Base-by-base conservation (phyloP, 768 basidiomycete species). In the Podaxis pistillaris region DNA sequence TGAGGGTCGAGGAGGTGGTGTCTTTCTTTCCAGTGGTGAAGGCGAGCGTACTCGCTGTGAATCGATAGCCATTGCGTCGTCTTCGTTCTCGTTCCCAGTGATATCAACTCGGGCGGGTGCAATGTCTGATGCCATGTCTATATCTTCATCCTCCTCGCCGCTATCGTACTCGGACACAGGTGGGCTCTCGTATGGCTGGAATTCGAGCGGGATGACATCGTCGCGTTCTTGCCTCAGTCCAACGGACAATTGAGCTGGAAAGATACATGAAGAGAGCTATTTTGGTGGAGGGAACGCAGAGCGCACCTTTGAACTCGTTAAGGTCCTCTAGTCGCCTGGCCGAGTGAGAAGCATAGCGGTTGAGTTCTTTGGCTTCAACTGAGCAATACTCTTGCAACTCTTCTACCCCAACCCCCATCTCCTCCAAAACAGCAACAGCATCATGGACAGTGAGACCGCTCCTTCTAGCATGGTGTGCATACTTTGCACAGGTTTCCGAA, bases 391-490 rank as follows among this genome's bases (percentile, higher is more conserved):
- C 88, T 26, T 70, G 75, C 58, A 94, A 75, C 71, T 94, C 93
- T 7, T 89, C 84, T 24, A 91, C 61, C 47, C 79, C 82, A 1
- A 91, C 81, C 17, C 93, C 93, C 15, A 93, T 77, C 58, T 93
- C 91, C n/a, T 84, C 85, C 30, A 94, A 76, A 9, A 88, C 90
- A 12, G 78, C 77, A 2, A 87, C 68, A 5, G 86, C 85, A 73
- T 94, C 93, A 58, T 79, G 76, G 0, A 81, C 74, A 15, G 82
- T 83, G 19, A 91, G 70, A 24, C 74, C 75, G 1, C 81, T 79
- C 53, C 93, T 75, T n/a, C 90, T 91, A 1, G 90, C 82, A 68
- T 91, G 89, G 62, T 89, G 83, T 0, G 91, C 87, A 68, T 90
- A 90, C 69, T 84, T 85, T 22, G 87, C 87, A 68, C 86, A 88